Base-by-base conservation (phyloP, 306 rosid genomes). In the Prunus mongolica region DNA sequence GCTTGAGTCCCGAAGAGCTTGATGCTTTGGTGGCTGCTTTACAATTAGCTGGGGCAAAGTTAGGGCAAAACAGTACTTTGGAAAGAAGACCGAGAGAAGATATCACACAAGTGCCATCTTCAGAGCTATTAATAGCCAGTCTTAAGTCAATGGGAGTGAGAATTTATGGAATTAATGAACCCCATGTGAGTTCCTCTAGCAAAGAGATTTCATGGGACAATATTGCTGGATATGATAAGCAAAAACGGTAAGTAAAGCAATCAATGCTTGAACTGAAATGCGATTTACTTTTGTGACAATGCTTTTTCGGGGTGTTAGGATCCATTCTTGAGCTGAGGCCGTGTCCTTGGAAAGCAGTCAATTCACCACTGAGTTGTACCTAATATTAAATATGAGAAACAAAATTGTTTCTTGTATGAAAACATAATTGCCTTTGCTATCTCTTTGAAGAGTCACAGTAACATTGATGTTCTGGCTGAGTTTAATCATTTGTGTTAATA, bases 111-210 rank as follows among this genome's bases (percentile, higher is more conserved):
- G 73, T 41, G 65, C 96, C 91, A 74, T 80, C 97, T 76, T 69
- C 55, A 5, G 91, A 91, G 65, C 87, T 86, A 78, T 86, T 90
- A 58, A 80, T 91, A 80, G 67, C 96, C 73, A 83, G 86, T 76
- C 94, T 91, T 52, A 93, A 88, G 88, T 89, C 93, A 71, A 90
- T 87, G 97, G 98, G 98, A 79, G 90, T 93, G 61, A 88, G 83
- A 86, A 70, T 90, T 49, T 90, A 90, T 78, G 96, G 96, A 74
- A 84, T 90, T 76, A 75, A 88, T 41, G 87, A 88, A 82, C 81
- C 91, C 49, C 71, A 3, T 45, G 10, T 24, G 19, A 76, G 79
- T 76, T 71, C 80, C 54, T 54, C 87, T 44, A 86, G 66, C 57
- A 76, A 73, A 70, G 90, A 85, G 81, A 77, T 93, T 76, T 87